Conservation (phyloP, 306 rosid species). For the Quercus parvula region DNA sequence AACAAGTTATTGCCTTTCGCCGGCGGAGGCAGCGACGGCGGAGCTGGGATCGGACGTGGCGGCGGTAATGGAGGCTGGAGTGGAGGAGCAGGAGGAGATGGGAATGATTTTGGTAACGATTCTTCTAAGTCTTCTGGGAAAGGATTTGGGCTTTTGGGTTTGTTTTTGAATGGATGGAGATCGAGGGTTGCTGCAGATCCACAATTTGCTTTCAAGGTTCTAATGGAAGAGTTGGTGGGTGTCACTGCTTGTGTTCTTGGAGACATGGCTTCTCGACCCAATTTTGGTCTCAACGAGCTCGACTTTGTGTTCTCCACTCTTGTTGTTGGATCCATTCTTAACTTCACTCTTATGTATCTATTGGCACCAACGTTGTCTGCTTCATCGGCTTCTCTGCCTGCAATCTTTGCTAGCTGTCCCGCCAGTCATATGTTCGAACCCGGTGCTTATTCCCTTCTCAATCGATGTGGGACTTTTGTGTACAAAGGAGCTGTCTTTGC, state of each 20-base stretch:
- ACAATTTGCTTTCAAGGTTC: constrained; percentile 91
- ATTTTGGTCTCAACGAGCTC: constrained; percentile 93
- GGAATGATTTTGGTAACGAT: constrained; percentile 20
- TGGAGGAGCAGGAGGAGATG: constrained; percentile 23
- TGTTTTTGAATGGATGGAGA: constrained; percentile 83
- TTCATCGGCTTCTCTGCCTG: constrained; percentile 49
- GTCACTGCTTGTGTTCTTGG: constrained; percentile 83
- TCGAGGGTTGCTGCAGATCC: constrained; percentile 98
- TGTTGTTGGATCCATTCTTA: constrained; percentile 87
- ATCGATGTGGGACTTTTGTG: constrained; percentile 67
- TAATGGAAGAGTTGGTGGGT: constrained; percentile 93
- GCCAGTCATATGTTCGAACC: constrained; percentile 94
- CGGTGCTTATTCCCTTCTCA: constrained; percentile 47
- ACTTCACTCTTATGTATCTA: constrained; percentile 89
- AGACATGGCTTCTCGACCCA: constrained; percentile 97
- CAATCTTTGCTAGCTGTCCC: constrained; percentile 69
- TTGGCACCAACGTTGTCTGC: constrained; percentile 71
- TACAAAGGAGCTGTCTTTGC: constrained; percentile 78
- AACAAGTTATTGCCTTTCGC: constrained; percentile 24
- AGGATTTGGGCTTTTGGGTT: constrained; percentile 53
- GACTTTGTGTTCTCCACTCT: constrained; percentile 96
- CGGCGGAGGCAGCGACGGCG: constrained; percentile 54
- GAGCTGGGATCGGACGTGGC: constrained; percentile 43
- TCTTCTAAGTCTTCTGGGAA: constrained; percentile 19
- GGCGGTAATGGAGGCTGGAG: constrained; percentile 21